These are phyloP conservation scores for Nannochloris sp. DNA, from an alignment of 139 green algal genomes.

Conservation along the genomic window DNA sequence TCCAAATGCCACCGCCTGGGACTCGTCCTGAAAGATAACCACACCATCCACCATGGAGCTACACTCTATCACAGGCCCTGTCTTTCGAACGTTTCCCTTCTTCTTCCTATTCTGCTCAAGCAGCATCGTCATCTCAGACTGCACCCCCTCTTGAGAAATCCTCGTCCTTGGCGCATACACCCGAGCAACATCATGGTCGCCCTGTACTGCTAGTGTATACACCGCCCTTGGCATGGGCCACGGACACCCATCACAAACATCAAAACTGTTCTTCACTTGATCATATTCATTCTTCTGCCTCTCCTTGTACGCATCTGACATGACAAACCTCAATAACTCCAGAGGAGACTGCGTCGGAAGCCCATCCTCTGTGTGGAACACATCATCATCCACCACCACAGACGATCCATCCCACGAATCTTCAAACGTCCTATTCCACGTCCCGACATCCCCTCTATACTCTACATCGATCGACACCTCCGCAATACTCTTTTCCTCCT, in stretches of 20 bases:
- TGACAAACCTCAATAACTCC: slow-evolving; percentile 33
- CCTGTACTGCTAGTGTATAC: slow-evolving; percentile 39
- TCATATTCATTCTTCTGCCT: slow-evolving; percentile 21
- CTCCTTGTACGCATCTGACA: slow-evolving; percentile 25
- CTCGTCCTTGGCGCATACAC: slow-evolving; percentile 48
- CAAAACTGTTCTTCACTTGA: slow-evolving; percentile 31
- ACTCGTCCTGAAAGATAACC: slow-evolving; percentile 46
- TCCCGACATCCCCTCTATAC: neutral
- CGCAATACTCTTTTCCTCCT: neutral
- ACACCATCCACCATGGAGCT: slow-evolving; percentile 47
- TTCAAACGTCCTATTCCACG: neutral
- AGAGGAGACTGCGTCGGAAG: slow-evolving; percentile 9
- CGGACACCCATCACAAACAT: slow-evolving; percentile 47
- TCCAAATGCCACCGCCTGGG: slow-evolving; percentile 42
- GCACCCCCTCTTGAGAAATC: slow-evolving; percentile 23
- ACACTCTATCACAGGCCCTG: slow-evolving; percentile 26
- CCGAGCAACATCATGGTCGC: neutral
- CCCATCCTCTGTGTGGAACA: neutral
- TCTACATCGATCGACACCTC: neutral
- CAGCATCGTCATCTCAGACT: slow-evolving; percentile 46
- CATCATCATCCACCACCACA: slow-evolving; percentile 14
- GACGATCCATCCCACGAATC: neutral
- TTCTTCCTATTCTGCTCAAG: slow-evolving; percentile 27
- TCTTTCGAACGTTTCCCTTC: slow-evolving; percentile 7
- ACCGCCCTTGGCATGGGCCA: slow-evolving; percentile 56